These are phyloP conservation scores for Russula olivacea DNA, from an alignment of 768 basidiomycete genomes.

Conservation along the genomic window DNA sequence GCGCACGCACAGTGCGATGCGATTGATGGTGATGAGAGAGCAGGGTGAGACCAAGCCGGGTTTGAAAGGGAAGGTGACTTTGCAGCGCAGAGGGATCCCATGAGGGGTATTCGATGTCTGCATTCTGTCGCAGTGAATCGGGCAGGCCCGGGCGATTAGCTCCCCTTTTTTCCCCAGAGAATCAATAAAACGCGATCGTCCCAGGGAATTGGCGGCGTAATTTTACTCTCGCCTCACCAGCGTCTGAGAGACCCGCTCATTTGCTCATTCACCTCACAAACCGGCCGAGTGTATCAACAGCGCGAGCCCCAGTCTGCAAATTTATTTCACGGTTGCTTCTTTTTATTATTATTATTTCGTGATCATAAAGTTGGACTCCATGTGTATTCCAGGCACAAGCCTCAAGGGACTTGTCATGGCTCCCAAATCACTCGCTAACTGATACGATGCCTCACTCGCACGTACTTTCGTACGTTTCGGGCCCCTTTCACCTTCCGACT, in stretches of 20 bases:
- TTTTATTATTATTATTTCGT: too few species aligned
- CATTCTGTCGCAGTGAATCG: slow-evolving; percentile 3
- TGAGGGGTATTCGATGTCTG: neutral
- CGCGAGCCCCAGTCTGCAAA: too few species aligned
- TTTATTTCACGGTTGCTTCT: too few species aligned
- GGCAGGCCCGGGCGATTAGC: slow-evolving; percentile 10
- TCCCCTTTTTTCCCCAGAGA: neutral
- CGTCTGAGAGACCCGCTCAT: neutral
- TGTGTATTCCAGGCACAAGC: slow-evolving; percentile 16
- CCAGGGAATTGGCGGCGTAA: neutral
- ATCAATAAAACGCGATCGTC: neutral
- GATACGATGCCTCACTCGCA: neutral
- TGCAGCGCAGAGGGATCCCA: too few species aligned
- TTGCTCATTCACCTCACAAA: too few species aligned
- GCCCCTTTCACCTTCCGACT: neutral
- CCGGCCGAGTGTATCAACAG: too few species aligned
- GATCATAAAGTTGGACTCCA: too few species aligned
- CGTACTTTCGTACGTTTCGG: neutral
- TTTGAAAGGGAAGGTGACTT: too few species aligned
- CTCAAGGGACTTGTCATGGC: neutral
- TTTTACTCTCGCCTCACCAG: neutral
- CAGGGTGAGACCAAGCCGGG: too few species aligned
- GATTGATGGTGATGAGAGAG: slow-evolving; percentile 1
- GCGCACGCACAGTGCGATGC: too few species aligned
- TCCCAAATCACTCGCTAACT: neutral